Conservation (phyloP, 257 asterid genomes). For the Petunia axillaris region DNA sequence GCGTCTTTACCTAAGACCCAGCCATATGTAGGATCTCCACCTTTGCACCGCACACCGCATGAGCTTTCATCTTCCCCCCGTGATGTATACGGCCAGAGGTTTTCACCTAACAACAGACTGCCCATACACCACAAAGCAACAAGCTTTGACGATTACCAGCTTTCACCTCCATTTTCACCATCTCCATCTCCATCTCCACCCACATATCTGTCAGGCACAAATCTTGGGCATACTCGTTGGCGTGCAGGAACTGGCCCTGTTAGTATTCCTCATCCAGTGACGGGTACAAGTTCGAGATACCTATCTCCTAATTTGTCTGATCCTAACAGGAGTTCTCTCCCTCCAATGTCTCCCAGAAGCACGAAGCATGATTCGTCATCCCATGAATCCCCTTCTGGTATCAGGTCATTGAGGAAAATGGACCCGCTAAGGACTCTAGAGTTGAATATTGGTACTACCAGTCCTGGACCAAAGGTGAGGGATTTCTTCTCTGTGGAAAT, state of each 20-base stretch:
- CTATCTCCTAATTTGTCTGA: conserved; percentile 90
- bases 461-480: conserved; percentile 69
- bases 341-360: conserved; percentile 82
- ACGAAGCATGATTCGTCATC: conserved; percentile 72
- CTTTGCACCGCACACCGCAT: conserved; percentile 60
- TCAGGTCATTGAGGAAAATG: conserved; percentile 63
- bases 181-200: conserved; percentile 96
- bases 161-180: conserved; percentile 91
- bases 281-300: conserved; percentile 73
- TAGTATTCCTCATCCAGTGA: conserved; percentile 86
- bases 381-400: conserved; percentile 82
- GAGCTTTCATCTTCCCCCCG: conserved; percentile 65
- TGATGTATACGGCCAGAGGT: conserved; percentile 48
- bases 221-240: conserved; percentile 48
- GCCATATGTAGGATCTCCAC: conserved; percentile 70
- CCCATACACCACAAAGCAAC: conserved; percentile 49
- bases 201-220: conserved; percentile 48
- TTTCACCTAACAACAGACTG: conserved; percentile 49
- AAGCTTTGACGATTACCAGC: conserved; percentile 59
- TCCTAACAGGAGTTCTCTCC: conserved; percentile 82
- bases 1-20: conserved; percentile 53
- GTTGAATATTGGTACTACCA: conserved; percentile 49
- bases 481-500: conserved; percentile 19
- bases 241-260: conserved; percentile 82
- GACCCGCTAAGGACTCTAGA: conserved; percentile 74